Base-by-base conservation (phyloP, 2,329 filamentous ascomycete species). In the Xylaria sp. region DNA sequence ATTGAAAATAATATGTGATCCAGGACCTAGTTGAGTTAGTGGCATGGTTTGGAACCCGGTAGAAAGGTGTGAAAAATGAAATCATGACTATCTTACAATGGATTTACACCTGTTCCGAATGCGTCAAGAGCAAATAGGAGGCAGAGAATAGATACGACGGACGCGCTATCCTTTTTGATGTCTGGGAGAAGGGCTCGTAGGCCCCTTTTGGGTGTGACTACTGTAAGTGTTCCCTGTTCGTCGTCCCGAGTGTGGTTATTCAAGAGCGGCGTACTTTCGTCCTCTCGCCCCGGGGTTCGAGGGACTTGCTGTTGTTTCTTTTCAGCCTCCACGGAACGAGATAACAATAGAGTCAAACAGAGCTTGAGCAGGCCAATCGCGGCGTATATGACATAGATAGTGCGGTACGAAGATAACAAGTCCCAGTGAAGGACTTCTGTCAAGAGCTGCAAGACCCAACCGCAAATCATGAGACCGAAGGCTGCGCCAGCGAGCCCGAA, bases 101-200 rank as follows among this genome's bases (percentile, higher is more conserved):
- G 85, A 3, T 87, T 88, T 72, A 93, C 82, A 1, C 90, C 90
- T 1, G 87, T 89, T 1, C 88, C 89, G 17, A 73, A 68, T 0
- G 70, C 70, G 37, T 73, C 70, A 1, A 73, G 49, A 9, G 60
- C 69, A 44, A 72, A 71, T 5, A 94, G 77, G 7, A 89, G 64
- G 70, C 87, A 90, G 0, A 94, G 79, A 51, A 86, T 85, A 53
- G 84, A 72, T 5, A 90, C 78, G 29, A 87, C 80, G 0, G 76
- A 69, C 6, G 81, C 76, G 15, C 70, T 73, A 29, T 69, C 69
- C 35, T 62, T 70, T 27, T 67, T 69, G 21, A 92, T 85, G 2
- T 82, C 77, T 0, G 86, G 82, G 29, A 90, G 72, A n/a, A 86
- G 71, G 3, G 72, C 41, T 4, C 68, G 63, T 7, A 68, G 8